Conservation (phyloP, 495 filamentous ascomycete species). For the Xylaria cubensis region DNA sequence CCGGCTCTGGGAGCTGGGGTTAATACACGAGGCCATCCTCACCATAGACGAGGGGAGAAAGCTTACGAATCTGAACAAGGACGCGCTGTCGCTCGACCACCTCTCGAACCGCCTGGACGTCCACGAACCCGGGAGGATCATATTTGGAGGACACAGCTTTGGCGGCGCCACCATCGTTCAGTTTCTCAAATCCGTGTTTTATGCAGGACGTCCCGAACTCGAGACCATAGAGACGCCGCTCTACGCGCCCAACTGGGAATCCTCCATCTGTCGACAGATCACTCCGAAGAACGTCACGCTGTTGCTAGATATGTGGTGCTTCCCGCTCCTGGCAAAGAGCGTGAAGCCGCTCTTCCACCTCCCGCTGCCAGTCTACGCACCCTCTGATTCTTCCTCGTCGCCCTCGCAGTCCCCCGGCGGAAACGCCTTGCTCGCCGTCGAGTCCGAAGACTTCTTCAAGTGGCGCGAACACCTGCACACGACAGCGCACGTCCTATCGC, state of each 20-base stretch:
- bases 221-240: constrained; percentile 46
- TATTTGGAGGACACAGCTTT: constrained; percentile 78
- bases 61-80: constrained; percentile 53
- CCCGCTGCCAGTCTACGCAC: constrained; percentile 69
- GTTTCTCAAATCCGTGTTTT: constrained; percentile 74
- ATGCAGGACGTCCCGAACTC: constrained; percentile 50
- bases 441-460: constrained; percentile 73
- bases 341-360: constrained; percentile 64
- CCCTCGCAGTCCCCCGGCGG: constrained; percentile 48
- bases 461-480: constrained; percentile 70
- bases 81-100: constrained; percentile 53
- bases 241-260: constrained; percentile 56
- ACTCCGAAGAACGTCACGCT: constrained; percentile 64
- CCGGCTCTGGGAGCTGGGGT: constrained; percentile 73
- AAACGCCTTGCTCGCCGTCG: constrained; percentile 63
- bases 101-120: constrained; percentile 66
- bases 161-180: constrained; percentile 74
- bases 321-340: constrained; percentile 64
- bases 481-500: constrained; percentile 63
- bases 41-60: constrained; percentile 63
- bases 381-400: constrained; percentile 17
- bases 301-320: constrained; percentile 76
- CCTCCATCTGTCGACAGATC: constrained; percentile 63
- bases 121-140: constrained; percentile 70
- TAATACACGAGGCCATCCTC: constrained; percentile 66